These are phyloP conservation scores for Vitis rupestris DNA, from an alignment of 164 flowering plant species.

Conservation along the genomic window DNA sequence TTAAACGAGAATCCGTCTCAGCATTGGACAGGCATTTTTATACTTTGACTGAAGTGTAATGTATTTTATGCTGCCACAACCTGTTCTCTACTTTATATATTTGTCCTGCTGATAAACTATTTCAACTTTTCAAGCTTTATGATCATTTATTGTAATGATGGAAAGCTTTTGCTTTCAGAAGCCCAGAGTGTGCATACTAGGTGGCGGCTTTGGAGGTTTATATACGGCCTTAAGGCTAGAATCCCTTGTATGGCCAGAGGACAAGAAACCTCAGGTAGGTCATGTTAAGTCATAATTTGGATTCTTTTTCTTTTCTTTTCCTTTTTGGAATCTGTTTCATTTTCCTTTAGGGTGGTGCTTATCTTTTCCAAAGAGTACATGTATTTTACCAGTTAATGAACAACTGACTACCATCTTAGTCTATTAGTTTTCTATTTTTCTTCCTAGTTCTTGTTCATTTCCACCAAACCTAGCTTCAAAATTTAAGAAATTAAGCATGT, in stretches of 20 bases:
- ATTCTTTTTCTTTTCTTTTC: neutral
- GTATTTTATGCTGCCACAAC: neutral
- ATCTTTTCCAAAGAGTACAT: no score
- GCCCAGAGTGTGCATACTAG: constrained; percentile 90
- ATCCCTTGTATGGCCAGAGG: constrained; percentile 87
- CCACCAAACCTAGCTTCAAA: no score
- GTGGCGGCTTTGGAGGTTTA: constrained; percentile 98
- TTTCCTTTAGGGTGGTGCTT: no score
- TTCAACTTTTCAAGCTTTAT: neutral
- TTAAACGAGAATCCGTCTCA: neutral
- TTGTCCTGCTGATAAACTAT: neutral
- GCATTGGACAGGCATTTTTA: neutral
- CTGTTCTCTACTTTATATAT: neutral
- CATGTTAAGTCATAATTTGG: neutral
- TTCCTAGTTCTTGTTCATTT: no score
- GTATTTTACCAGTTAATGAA: no score
- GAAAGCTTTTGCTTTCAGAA: constrained; percentile 43
- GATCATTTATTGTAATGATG: neutral
- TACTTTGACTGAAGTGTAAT: neutral
- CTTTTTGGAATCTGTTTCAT: no score
- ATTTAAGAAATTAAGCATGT: no score
- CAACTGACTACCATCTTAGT: no score
- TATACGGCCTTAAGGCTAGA: constrained; percentile 94
- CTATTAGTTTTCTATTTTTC: no score
- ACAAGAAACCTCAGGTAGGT: constrained; percentile 85